Evolutionary conservation across 176 grass and related monocot genomes (phyloP), one percentile per base, ranked within the genome.

Genomic region (Musa itinerans): DNA sequence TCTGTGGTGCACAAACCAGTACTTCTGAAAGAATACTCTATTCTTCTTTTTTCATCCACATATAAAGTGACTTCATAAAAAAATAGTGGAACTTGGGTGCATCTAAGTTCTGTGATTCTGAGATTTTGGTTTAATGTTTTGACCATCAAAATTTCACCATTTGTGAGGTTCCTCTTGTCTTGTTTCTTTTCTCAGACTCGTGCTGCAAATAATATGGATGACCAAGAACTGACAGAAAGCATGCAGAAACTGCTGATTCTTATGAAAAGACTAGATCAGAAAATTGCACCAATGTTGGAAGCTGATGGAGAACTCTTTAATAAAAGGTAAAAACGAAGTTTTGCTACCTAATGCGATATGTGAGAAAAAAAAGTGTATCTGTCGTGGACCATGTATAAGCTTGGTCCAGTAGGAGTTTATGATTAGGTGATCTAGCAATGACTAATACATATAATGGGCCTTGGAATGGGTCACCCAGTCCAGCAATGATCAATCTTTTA

Each of bases 301-400:
- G 80, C 85, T 25, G 93, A 97, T 90, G 93, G 93, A 55, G 90
- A 97, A 70, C 85, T 89, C 79, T 97, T 97, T 77, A 97, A 97
- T 76, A 92, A 83, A 86, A 97, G 93, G 93, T 92, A 90, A 74
- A 67, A 15, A 17, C n/a, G 26, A 2, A 27, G 2, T 27, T 27
- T 82, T 34, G 15, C 8, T 61, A 61, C 57, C 8, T 61, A 15
- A n/a, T 61, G 13, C 19, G n/a, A 8, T 7, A 58, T n/a, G 57
- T 61, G 7, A n/a, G 15, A 61, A 61, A 61, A 59, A 21, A 61
- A 7, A n/a, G 16, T 61, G 17, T 61, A 61, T n/a, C 15, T 0
- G 4, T 43, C 4, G 34, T 43, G 19, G 3, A 61, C 57, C 17
- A 20, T 61, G 5, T n/a, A 61, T 43, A 43, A 43, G 34, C 34